phyloP scores from a whole-genome alignment of 2,329 filamentous ascomycete genomes.

The Stemphylium vesicarium region DNA sequence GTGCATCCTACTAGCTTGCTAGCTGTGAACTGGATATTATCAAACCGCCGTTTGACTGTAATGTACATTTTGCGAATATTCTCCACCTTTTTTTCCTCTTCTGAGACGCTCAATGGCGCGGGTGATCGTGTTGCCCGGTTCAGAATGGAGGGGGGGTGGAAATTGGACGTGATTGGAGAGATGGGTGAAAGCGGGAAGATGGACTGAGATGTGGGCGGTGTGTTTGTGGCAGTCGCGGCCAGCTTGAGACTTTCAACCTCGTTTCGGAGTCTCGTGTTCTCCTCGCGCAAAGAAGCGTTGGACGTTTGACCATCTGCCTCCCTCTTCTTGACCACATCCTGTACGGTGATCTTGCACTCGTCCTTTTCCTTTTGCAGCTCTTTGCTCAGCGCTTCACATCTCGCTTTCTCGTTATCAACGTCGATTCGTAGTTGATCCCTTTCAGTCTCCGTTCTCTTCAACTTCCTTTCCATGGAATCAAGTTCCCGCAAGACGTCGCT shows the following conservation, averaged over 20 bases:
- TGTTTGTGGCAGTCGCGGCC: neutral
- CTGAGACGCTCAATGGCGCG: neutral
- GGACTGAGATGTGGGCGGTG: neutral
- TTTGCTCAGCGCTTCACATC: too few relatives aligned
- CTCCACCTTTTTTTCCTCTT: conserved; percentile 14
- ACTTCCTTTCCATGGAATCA: too few relatives aligned
- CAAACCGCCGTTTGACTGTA: conserved; percentile 25
- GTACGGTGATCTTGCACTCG: neutral
- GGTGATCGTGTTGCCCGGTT: neutral
- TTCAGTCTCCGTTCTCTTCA: too few relatives aligned
- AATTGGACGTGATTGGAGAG: neutral
- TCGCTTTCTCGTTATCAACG: too few relatives aligned
- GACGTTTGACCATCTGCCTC: neutral
- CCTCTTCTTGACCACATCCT: neutral
- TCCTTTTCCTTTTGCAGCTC: too few relatives aligned
- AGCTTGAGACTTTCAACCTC: conserved; percentile 3
- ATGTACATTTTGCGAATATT: conserved; percentile 33
- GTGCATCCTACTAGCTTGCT: conserved; percentile 18
- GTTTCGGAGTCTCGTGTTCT: conserved; percentile 2
- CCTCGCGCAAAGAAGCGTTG: neutral
- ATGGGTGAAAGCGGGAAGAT: neutral
- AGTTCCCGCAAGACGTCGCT: too few relatives aligned
- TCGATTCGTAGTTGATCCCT: too few relatives aligned
- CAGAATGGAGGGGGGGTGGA: neutral
- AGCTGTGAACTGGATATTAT: conserved; percentile 17